Conservation (phyloP, 1,284 basidiomycete species). For the Ceratobasidium sp. region DNA sequence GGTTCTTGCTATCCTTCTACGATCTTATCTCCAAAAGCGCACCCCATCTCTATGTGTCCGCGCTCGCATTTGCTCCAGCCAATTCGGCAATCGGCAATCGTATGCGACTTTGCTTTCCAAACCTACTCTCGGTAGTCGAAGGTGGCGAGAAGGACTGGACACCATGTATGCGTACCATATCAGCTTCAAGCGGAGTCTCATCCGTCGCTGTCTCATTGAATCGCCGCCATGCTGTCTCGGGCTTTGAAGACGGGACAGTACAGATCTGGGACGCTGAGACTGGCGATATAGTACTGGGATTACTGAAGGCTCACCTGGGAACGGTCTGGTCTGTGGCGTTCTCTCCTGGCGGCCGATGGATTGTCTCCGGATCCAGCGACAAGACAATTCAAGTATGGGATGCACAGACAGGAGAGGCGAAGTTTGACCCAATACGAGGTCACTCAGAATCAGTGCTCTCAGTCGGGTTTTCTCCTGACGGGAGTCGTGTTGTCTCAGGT, state of each 20-base stretch:
- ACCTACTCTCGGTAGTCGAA: neutral
- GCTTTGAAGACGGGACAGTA: too few species aligned
- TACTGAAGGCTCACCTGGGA: neutral
- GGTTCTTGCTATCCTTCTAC: slow-evolving; percentile 2
- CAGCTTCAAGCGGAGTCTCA: neutral
- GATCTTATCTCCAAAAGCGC: neutral
- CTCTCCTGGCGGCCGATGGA: neutral
- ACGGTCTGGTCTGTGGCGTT: neutral
- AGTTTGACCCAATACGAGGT: neutral
- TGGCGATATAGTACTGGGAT: neutral
- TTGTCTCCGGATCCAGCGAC: neutral
- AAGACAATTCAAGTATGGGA: neutral
- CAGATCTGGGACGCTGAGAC: too few species aligned
- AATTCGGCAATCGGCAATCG: neutral
- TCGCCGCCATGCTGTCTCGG: neutral
- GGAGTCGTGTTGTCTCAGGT: neutral
- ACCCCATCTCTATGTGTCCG: slow-evolving; percentile 13
- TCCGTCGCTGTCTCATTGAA: neutral
- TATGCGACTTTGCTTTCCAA: neutral
- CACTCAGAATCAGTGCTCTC: neutral
- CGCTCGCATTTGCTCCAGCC: slow-evolving; percentile 2
- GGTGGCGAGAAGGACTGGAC: neutral
- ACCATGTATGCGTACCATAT: too few species aligned
- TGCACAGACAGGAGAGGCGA: neutral
- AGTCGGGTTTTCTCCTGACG: slow-evolving; percentile 33